Evolutionary conservation across 2,329 filamentous ascomycete species (phyloP), one percentile per base, ranked within the genome.

Genomic region (Tolypocladium paradoxum): DNA sequence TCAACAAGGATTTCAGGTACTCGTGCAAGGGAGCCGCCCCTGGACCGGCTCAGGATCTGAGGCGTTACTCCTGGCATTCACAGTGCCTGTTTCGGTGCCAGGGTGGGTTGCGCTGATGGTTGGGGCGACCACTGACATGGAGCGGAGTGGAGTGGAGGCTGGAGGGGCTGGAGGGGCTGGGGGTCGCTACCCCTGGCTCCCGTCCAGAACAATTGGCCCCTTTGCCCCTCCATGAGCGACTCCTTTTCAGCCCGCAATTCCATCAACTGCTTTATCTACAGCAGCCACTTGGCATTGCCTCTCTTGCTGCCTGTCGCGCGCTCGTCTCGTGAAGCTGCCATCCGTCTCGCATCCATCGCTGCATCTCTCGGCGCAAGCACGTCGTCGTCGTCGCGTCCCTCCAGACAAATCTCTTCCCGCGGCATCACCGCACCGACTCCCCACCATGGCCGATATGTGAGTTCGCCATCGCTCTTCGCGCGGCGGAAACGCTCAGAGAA

Each of bases 141-240:
- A 5, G 40, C 14, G 35, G 35, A 43, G 40, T n/a, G n/a, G 27
- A 29, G 24, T 31, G 43, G 43, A 46, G 27, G 43, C 43, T 46
- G 16, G 24, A 29, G 24, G 27, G 27, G 43, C 43, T 46, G 16
- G 24, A 29, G 24, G 27, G 43, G 43, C 27, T 9, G 16, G 43
- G 43, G 16, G 43, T 3, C 55, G 49, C 59, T 58, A 53, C 59
- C 62, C 62, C 57, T 58, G 60, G 61, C 59, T 62, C n/a, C n/a
- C n/a, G n/a, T n/a, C 63, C 62, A 64, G 62, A 65, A 68, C 69
- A 69, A 69, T 67, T 67, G 43, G 11, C 29, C 18, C 43, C 27
- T 67, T 64, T 66, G 67, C 69, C 69, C 69, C 69, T 70, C 67
- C 61, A 64, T 66, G 62, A 58, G 63, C 57, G 58, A 62, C 64